Percentiles rank a stretch among this genome's conserved stretches.
phyloP scores from a whole-genome alignment of 208 protist genomes.

The Acanthamoeba sp. region DNA sequence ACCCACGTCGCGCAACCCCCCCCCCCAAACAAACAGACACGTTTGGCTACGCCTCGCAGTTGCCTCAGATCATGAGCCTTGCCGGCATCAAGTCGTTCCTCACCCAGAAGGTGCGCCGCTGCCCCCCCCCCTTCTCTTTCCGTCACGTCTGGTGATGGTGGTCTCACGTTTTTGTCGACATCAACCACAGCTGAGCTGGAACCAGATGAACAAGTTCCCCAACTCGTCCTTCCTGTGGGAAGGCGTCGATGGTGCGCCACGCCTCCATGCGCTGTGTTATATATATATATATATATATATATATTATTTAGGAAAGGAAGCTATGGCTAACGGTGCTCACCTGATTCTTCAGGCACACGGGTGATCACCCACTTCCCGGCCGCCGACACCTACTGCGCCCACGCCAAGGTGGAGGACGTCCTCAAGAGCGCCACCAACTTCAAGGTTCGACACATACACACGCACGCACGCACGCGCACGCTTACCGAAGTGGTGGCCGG shows the following conservation, averaged over 20 bases:
- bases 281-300: too few species aligned
- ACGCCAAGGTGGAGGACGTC: conserved; percentile 82
- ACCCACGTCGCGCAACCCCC: background rate
- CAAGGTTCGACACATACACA: conserved; percentile 78
- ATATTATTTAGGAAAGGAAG: too few species aligned
- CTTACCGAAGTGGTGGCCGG: background rate
- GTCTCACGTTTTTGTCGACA: background rate
- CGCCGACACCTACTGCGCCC: conserved; percentile 86
- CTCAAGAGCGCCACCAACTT: conserved; percentile 77
- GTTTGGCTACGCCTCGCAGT: conserved; percentile 83
- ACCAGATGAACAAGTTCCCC: conserved; percentile 88
- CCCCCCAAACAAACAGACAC: conserved; percentile 79
- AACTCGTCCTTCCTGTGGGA: conserved; percentile 86
- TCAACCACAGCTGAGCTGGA: conserved; percentile 78
- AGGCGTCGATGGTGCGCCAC: conserved; percentile 79
- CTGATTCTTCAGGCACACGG: conserved; percentile 15
- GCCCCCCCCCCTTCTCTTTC: background rate
- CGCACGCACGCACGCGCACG: background rate
- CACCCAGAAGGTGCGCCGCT: conserved; percentile 83
- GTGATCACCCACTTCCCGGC: conserved; percentile 89
- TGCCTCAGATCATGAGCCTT: conserved; percentile 86
- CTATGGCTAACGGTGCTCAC: too few species aligned
- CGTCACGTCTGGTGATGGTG: background rate
- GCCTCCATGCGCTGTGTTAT: background rate
- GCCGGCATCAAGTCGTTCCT: conserved; percentile 84